Evolutionary conservation across 495 filamentous ascomycete genomes (phyloP), one percentile per base, ranked within the genome.

Genomic region (Aspergillus ostianus): DNA sequence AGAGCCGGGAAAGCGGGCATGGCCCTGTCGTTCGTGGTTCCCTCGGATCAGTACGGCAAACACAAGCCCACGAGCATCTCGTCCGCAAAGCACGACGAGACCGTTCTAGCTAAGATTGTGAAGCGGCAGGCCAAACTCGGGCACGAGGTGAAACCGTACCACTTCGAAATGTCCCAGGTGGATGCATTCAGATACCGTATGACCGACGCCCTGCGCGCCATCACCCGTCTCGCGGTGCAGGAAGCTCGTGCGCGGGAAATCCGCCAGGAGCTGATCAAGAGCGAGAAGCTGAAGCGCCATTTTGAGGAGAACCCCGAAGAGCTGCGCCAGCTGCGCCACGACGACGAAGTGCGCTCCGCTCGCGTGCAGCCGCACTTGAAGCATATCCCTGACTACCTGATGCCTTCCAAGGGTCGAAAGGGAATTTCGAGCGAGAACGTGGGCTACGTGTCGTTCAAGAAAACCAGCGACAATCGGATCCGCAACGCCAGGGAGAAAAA

Each of bases 281-380:
- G 87, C 64, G 93, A 97, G 71, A 97, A 95, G 68, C 74, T 98
- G 56, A 93, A 93, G 74, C 82, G 94, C 58, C 91, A 96, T 76
- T 98, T 97, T 67, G 94, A 98, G 68, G 94, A 99, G 73, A 97
- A 98, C 71, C 94, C 94, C 0, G 85, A 86, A 8, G 93, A 97
- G 67, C 75, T 97, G 47, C 82, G 87, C 20, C 90, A 94, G 69
- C 79, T 99, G 53, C 82, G 94, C 27, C 94, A 99, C 68, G 95
- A 99, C 70, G 88, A 86, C 10, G 94, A 97, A 72, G 74, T 94
- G 48, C 85, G 91, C 60, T 81, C 87, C 20, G 88, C 90, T 5
- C 80, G 90, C 62, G 81, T 92, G 29, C 92, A 96, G 74, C 81
- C 87, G 12, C 95, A 99, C 80, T 74, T 99, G 58, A 96, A 90